Percentiles rank a stretch among this genome's conserved stretches.
phyloP scores from a whole-genome alignment of 768 basidiomycete species.

The Hypholoma sublateritium region DNA sequence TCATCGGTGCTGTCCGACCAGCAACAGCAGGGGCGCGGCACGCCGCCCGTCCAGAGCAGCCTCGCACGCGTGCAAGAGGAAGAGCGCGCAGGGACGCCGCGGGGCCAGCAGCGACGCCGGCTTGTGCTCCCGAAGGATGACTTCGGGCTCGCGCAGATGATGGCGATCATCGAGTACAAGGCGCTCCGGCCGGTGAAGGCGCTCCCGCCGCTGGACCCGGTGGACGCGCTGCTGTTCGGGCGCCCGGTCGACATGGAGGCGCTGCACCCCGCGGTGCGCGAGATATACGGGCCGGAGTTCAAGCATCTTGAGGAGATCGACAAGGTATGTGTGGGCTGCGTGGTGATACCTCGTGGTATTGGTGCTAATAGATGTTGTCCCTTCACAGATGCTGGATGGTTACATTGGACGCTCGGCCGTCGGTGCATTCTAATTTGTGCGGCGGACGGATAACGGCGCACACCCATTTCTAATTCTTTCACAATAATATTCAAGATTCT shows the following conservation, averaged over 20 bases:
- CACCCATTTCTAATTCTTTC: background rate
- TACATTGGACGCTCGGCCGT: slow-evolving; percentile 29
- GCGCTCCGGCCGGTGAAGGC: slow-evolving; percentile 30
- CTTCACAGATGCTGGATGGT: slow-evolving; percentile 28
- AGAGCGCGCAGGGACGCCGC: slow-evolving; percentile 25
- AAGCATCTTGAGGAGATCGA: slow-evolving; percentile 80
- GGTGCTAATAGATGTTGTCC: background rate
- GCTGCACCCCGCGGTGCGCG: slow-evolving; percentile 70
- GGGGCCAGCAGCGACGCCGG: slow-evolving; percentile 36
- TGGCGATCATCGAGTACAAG: slow-evolving; percentile 80
- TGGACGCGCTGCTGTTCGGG: slow-evolving; percentile 76
- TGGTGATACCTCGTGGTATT: background rate
- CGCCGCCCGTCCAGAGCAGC: slow-evolving; percentile 24
- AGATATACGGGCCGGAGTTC: slow-evolving; percentile 70
- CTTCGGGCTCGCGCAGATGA: slow-evolving; percentile 84
- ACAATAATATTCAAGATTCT: background rate
- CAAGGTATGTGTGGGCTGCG: slow-evolving; percentile 45
- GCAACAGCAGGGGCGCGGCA: slow-evolving; percentile 46
- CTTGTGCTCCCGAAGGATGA: slow-evolving; percentile 70
- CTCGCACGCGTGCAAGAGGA: slow-evolving; percentile 24
- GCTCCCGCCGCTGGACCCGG: slow-evolving; percentile 49
- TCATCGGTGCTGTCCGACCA: slow-evolving; percentile 70
- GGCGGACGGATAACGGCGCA: background rate
- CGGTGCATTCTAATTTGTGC: slow-evolving; percentile 24
- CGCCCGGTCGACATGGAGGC: slow-evolving; percentile 55